Conservation (phyloP, 2,329 filamentous ascomycete species). For the Talaromyces marneffei region DNA sequence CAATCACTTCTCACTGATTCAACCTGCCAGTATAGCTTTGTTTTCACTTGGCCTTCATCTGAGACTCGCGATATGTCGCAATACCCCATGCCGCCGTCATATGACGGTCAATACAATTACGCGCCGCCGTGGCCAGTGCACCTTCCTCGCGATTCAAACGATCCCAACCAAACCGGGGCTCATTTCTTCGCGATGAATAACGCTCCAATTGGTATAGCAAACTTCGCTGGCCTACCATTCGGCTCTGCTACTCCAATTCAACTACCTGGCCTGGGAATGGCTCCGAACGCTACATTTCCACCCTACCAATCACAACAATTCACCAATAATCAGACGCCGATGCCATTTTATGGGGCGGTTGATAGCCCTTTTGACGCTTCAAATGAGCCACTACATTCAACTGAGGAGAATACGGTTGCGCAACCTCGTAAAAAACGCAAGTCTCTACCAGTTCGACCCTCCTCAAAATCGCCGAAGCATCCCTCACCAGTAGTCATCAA, state of each 20-base stretch:
- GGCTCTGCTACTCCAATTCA: constrained; percentile 14
- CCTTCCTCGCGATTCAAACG: constrained; percentile 20
- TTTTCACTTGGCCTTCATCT: not conserved
- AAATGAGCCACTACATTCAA: constrained; percentile 19
- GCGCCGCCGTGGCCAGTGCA: constrained; percentile 34
- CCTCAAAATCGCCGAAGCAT: constrained; percentile 13
- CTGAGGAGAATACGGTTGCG: not conserved
- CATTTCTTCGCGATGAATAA: constrained; percentile 18
- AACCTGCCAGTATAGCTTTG: not conserved
- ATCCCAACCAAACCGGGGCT: constrained; percentile 19
- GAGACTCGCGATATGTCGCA: constrained; percentile 39
- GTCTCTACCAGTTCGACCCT: constrained; percentile 14
- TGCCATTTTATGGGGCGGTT: constrained; percentile 31
- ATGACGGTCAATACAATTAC: constrained; percentile 34
- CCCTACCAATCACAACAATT: constrained; percentile 30
- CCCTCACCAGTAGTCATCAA: constrained; percentile 19
- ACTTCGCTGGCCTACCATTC: constrained; percentile 7
- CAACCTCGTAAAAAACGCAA: constrained; percentile 6
- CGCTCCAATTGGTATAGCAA: not conserved
- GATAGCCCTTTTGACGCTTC: constrained; percentile 21
- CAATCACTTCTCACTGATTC: not conserved
- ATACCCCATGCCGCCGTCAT: constrained; percentile 42
- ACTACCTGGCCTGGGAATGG: constrained; percentile 26
- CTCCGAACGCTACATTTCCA: constrained; percentile 22
- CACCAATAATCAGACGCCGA: constrained; percentile 26